These are phyloP conservation scores for Sporothrix mexicana DNA, from an alignment of 2,329 filamentous ascomycete species.

Conservation along the genomic window DNA sequence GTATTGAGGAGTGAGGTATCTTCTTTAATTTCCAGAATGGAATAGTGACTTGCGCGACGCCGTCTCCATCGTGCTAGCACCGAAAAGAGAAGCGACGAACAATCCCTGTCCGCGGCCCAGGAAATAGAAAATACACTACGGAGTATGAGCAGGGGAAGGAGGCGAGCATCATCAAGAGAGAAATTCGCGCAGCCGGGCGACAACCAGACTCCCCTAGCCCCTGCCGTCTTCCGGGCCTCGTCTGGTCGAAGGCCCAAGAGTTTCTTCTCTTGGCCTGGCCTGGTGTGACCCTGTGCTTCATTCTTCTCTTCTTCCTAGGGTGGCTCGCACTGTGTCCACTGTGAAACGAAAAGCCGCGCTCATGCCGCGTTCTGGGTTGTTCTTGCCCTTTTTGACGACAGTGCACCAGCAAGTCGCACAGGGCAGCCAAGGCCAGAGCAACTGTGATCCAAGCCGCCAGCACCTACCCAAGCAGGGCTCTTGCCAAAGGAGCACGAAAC, in stretches of 20 bases:
- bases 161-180: slow-evolving; percentile 4
- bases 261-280: neutral
- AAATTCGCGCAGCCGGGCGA: slow-evolving; percentile 36
- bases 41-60: slow-evolving; percentile 23
- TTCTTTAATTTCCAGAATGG: slow-evolving; percentile 29
- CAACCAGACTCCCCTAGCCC: neutral
- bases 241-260: neutral
- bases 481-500: slow-evolving; percentile 7
- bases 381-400: slow-evolving; percentile 4
- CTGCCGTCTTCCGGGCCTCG: slow-evolving; percentile 33
- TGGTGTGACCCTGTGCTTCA: too few relatives aligned
- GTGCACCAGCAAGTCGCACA: neutral
- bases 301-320: too few relatives aligned
- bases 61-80: slow-evolving; percentile 29
- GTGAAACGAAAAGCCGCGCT: slow-evolving; percentile 12
- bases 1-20: slow-evolving; percentile 26
- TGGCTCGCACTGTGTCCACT: slow-evolving; percentile 12
- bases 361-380: slow-evolving; percentile 19
- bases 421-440: neutral
- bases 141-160: slow-evolving; percentile 17
- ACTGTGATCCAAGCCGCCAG: neutral
- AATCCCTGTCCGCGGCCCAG: slow-evolving; percentile 32
- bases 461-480: slow-evolving; percentile 1
- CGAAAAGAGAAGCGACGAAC: slow-evolving; percentile 29
- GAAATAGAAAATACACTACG: neutral